Conservation (phyloP, 164 flowering plant genomes). For the Aristolochia fimbriata region DNA sequence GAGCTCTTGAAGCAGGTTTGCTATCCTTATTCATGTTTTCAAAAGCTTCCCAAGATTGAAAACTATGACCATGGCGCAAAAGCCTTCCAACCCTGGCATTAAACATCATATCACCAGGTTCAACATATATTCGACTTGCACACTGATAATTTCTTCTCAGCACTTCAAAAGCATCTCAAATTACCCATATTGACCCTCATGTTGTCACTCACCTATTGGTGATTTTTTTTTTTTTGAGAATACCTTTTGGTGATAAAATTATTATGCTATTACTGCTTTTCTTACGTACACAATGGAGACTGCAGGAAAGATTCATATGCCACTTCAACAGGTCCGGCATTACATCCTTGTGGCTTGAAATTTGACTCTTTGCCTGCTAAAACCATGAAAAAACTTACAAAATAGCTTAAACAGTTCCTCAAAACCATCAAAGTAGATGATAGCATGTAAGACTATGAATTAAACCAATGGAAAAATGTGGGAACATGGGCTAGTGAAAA, state of each 20-base stretch:
- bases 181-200: constrained; percentile 29
- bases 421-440: too few species aligned
- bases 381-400: too few species aligned
- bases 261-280: constrained; percentile 63
- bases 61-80: constrained; percentile 34
- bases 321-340: constrained; percentile 39
- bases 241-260: constrained; percentile 68
- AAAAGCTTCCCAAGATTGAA: constrained; percentile 57
- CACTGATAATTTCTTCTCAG: constrained; percentile 32
- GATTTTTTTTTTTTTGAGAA: too few species aligned
- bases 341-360: too few species aligned
- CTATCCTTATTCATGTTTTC: constrained; percentile 46
- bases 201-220: too few species aligned
- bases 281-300: constrained; percentile 31
- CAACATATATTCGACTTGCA: constrained; percentile 41
- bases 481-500: too few species aligned
- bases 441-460: too few species aligned
- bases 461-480: too few species aligned
- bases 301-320: constrained; percentile 37
- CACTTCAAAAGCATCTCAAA: constrained; percentile 59
- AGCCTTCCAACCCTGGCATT: constrained; percentile 61
- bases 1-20: constrained; percentile 37
- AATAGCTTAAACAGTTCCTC: too few species aligned
- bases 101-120: constrained; percentile 47
- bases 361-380: too few species aligned